Evolutionary conservation across 345 rosid genomes (phyloP).

Genomic region (Carallia pectinifolia): DNA sequence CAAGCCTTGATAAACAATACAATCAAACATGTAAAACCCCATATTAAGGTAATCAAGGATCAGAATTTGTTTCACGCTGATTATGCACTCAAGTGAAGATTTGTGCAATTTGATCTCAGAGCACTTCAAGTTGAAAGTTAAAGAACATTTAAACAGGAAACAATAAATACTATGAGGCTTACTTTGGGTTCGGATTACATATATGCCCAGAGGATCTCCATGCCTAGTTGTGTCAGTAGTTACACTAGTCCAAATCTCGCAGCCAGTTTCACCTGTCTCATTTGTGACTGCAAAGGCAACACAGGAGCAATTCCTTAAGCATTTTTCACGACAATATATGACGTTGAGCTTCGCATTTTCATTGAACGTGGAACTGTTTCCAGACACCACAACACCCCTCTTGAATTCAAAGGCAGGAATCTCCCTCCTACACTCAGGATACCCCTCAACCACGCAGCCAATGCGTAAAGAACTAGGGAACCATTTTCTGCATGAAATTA

Average conservation of each 20-base stretch:
- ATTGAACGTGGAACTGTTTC: slow-evolving; percentile 14
- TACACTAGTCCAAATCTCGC: slow-evolving; percentile 36
- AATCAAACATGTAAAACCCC: no score
- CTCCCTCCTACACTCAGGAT: slow-evolving; percentile 9
- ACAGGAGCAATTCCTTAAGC: slow-evolving; percentile 39
- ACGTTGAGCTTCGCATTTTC: slow-evolving; percentile 19
- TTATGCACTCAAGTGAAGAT: no score
- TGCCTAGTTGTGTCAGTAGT: no score
- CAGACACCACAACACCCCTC: slow-evolving; percentile 4
- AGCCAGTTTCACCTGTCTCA: slow-evolving; percentile 27
- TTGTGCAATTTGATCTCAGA: no score
- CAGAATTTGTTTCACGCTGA: no score
- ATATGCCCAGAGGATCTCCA: background rate
- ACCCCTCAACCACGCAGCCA: background rate
- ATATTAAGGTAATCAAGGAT: no score
- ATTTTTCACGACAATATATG: slow-evolving; percentile 24
- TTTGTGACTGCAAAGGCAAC: slow-evolving; percentile 40
- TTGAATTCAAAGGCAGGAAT: background rate
- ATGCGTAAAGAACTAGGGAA: no score
- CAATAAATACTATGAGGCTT: no score
- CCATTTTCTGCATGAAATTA: no score
- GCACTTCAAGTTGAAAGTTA: no score
- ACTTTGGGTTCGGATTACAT: background rate
- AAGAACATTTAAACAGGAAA: no score
- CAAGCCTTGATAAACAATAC: no score